Percentiles rank a stretch among this genome's conserved stretches.
These are phyloP conservation scores for Collybiopsis confluens DNA, from an alignment of 768 basidiomycete species.

Conservation along the genomic window DNA sequence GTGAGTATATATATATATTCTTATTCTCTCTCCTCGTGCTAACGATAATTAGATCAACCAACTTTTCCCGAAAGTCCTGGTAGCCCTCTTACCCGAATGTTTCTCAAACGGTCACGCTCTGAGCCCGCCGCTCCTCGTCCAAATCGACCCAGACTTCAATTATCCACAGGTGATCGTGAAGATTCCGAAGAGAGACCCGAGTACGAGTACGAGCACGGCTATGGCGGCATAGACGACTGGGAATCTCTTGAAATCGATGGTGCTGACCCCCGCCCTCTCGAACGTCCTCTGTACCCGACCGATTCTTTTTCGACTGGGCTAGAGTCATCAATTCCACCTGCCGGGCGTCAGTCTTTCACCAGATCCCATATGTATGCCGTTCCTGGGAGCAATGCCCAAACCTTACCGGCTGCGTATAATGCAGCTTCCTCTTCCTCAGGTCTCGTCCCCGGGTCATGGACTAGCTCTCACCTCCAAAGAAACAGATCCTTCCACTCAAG, in stretches of 20 bases:
- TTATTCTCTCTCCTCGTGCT: not conserved
- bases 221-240: not conserved
- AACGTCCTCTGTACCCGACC: no score
- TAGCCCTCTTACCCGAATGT: not conserved
- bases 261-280: no score
- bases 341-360: no score
- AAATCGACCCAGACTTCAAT: not conserved
- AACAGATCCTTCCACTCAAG: no score
- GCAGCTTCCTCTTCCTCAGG: not conserved
- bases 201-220: not conserved
- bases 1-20: not conserved
- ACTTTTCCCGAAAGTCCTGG: not conserved
- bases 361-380: no score
- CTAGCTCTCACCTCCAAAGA: not conserved
- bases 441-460: not conserved
- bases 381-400: no score
- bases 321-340: no score
- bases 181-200: not conserved
- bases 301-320: no score
- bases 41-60: not conserved
- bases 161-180: not conserved
- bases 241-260: no score
- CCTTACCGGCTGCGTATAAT: not conserved
- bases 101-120: constrained; percentile 2
- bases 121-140: constrained; percentile 4